Percentiles rank a stretch among this genome's conserved stretches.
Conservation (phyloP, 225 moss, liverwort and hornwort genomes). For the Anthoceros angustus region DNA sequence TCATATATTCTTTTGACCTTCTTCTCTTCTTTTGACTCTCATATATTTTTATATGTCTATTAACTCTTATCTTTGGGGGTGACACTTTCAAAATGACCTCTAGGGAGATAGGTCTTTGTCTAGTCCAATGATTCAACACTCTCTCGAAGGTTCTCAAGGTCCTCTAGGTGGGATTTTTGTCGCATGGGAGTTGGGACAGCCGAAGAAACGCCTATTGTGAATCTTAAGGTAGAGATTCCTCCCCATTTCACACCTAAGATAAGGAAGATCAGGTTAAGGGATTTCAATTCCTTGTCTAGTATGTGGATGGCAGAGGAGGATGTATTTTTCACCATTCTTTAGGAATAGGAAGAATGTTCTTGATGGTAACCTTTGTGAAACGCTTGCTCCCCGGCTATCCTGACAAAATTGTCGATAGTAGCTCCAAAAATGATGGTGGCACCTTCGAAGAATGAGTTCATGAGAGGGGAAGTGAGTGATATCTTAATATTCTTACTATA, state of each 20-base stretch:
- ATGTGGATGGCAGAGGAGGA: constrained; percentile 22
- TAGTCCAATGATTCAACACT: no score
- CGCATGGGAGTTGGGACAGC: no score
- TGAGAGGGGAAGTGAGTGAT: no score
- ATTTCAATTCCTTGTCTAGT: neutral
- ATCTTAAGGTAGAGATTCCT: neutral
- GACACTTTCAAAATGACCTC: no score
- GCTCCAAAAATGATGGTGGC: constrained; percentile 87
- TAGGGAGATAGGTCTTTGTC: no score
- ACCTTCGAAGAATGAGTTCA: constrained; percentile 51
- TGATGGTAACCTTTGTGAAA: constrained; percentile 72
- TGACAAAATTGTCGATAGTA: constrained; percentile 56
- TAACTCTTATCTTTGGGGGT: no score
- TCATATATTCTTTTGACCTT: no score
- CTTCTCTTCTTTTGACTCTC: no score
- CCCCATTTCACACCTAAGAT: neutral
- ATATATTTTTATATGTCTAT: no score
- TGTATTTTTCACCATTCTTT: constrained; percentile 92
- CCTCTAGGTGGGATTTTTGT: no score
- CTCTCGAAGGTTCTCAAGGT: no score
- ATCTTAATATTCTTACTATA: constrained; percentile 28
- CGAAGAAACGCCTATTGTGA: neutral
- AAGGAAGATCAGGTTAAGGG: neutral
- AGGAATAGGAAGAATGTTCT: constrained; percentile 77
- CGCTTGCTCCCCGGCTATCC: constrained; percentile 51